A percentile compares a stretch with the other conserved stretches of the same genome.
These are phyloP conservation scores for Macrotyloma uniflorum DNA, from an alignment of 306 rosid species.

Conservation along the genomic window DNA sequence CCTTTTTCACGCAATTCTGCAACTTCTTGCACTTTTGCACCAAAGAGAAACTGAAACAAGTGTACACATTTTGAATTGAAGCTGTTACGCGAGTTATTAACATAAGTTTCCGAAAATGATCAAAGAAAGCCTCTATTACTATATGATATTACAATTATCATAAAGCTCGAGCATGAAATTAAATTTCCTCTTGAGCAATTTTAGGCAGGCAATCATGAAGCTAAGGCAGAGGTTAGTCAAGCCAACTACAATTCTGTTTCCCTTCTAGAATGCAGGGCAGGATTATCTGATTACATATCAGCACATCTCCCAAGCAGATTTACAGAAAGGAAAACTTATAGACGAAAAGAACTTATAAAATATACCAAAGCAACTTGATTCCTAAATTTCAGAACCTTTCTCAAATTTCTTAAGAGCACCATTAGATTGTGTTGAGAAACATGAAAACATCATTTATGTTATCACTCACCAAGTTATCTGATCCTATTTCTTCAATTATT, in stretches of 20 bases:
- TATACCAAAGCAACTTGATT: slow-evolving; percentile 26
- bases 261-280: neutral
- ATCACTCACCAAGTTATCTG: slow-evolving; percentile 64
- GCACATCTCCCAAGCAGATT: slow-evolving; percentile 26
- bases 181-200: slow-evolving; percentile 17
- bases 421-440: slow-evolving; percentile 19
- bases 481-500: slow-evolving; percentile 75
- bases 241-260: slow-evolving; percentile 17
- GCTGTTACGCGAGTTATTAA: slow-evolving; percentile 5
- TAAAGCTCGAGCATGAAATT: slow-evolving; percentile 13
- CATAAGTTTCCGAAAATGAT: slow-evolving; percentile 10
- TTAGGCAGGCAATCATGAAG: slow-evolving; percentile 21
- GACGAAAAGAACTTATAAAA: slow-evolving; percentile 7
- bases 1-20: slow-evolving; percentile 58
- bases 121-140: slow-evolving; percentile 13
- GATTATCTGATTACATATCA: slow-evolving; percentile 1
- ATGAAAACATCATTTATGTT: neutral
- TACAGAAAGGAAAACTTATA: slow-evolving; percentile 1
- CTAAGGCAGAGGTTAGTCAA: slow-evolving; percentile 18
- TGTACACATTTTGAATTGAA: slow-evolving; percentile 19
- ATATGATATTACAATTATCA: slow-evolving; percentile 25
- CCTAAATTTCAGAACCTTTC: slow-evolving; percentile 11
- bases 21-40: slow-evolving; percentile 68
- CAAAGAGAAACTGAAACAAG: slow-evolving; percentile 70
- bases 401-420: neutral